Base-by-base conservation (phyloP, 2,329 filamentous ascomycete genomes). In the Alternaria longipes region DNA sequence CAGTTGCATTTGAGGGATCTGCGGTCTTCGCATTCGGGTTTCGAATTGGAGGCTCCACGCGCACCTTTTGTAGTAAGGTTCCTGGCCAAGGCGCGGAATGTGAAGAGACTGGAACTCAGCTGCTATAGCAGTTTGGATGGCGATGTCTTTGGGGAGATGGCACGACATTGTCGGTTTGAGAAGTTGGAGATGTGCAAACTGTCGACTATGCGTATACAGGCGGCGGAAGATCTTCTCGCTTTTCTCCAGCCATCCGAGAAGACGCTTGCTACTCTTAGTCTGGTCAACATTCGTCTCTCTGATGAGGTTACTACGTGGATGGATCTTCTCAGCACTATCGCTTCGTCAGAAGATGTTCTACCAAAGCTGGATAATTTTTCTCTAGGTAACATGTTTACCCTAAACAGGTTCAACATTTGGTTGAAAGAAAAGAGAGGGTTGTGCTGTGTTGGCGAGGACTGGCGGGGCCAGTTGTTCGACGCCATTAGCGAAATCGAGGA, bases 21-120 rank as follows among this genome's bases (percentile, higher is more conserved):
- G 67, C 64, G 74, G n/a, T 46, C 56, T 16, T 66, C 62, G 0
- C 69, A 74, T 14, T 54, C 59, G 1, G 72, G 74, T 0, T 75
- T 76, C 24, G 66, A 69, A 38, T 63, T 72, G 8, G 63, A 66
- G 11, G 36, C 20, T 3, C 53, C 57, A 1, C 66, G 64, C 18
- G 55, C 65, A 2, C 69, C 74, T 1, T 75, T 77, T 45, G 59
- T 71, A 2, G 68, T 77, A 5, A 66, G 74, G 1, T 74, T 76
- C 32, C 64, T 77, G 0, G 63, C 68, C 1, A 75, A 73, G 34
- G 67, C 63, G 22, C 54, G 12, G 1, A 69, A 68, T 12, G 34
- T 77, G 8, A 45, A 42, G 1, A 8, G 34, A 0, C 30, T 76
- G 11, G 65, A 65, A 5, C 18, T 77, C 9, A 71, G 67, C 20